These are phyloP conservation scores for Misopates orontium DNA, from an alignment of 257 asterid species.

Conservation along the genomic window DNA sequence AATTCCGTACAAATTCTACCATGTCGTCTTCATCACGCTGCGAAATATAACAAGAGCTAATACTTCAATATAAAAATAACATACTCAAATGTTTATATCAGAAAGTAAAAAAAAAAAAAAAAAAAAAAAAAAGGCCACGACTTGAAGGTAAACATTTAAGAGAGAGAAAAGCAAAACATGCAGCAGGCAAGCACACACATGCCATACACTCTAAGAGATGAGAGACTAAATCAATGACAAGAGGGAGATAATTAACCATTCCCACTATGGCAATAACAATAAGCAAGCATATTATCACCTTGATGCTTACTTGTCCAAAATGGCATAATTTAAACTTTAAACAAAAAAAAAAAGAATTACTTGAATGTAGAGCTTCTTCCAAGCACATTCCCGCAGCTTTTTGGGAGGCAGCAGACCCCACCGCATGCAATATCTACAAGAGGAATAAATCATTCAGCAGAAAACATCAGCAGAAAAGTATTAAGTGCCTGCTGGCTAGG, in stretches of 20 bases:
- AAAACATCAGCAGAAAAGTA: conserved; percentile 2
- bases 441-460: neutral
- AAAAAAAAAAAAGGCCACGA: neutral
- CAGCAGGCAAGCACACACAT: neutral
- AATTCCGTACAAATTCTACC: conserved; percentile 66
- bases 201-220: neutral
- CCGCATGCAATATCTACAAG: conserved; percentile 65
- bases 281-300: neutral
- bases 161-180: neutral
- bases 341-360: conserved; percentile 25
- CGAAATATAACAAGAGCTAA: neutral
- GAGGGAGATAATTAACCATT: neutral
- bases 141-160: neutral
- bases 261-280: neutral
- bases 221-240: conserved; percentile 11
- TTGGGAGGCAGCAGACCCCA: conserved; percentile 86
- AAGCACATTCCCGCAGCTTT: conserved; percentile 82
- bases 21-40: conserved; percentile 96
- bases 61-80: conserved; percentile 16
- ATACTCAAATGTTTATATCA: neutral
- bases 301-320: neutral
- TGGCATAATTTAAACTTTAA: neutral
- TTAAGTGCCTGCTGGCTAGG: neutral
- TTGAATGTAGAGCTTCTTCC: conserved; percentile 74
- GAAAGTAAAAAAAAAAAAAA: neutral